These are phyloP conservation scores for Lactarius pseudohatsudake DNA, from an alignment of 768 basidiomycete genomes.

Conservation along the genomic window DNA sequence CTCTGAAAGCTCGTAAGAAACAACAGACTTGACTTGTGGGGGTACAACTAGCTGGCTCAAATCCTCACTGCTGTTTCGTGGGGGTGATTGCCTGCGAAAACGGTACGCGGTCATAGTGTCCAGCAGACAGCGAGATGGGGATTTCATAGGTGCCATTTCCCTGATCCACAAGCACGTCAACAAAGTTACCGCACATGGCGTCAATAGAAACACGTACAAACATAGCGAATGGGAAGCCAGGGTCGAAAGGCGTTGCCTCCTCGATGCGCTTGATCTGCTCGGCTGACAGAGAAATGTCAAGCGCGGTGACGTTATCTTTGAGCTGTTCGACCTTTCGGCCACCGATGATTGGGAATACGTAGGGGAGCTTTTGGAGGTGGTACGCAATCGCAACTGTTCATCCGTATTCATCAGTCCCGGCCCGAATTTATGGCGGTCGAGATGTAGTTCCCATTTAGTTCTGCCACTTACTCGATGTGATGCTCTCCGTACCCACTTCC, in stretches of 20 bases:
- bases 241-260: conserved; percentile 40
- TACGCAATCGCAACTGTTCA: conserved; percentile 48
- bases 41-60: background rate
- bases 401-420: background rate
- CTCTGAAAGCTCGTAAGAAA: background rate
- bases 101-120: conserved; percentile 7
- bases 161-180: background rate
- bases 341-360: conserved; percentile 48
- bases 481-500: conserved; percentile 39
- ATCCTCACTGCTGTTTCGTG: background rate
- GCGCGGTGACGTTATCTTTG: conserved; percentile 44
- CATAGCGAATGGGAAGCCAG: conserved; percentile 40
- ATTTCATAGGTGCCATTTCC: conserved; percentile 9
- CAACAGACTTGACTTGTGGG: too few species aligned
- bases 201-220: conserved; percentile 27
- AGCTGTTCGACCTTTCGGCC: conserved; percentile 49
- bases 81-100: conserved; percentile 8
- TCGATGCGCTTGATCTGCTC: conserved; percentile 48
- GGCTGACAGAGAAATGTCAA: conserved; percentile 42
- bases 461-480: conserved; percentile 27
- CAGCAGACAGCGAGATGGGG: background rate
- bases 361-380: conserved; percentile 48
- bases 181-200: background rate
- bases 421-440: too few species aligned
- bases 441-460: too few species aligned